These are phyloP conservation scores for Botrytis pseudocinerea DNA, from an alignment of 2,329 filamentous ascomycete genomes.

Conservation along the genomic window DNA sequence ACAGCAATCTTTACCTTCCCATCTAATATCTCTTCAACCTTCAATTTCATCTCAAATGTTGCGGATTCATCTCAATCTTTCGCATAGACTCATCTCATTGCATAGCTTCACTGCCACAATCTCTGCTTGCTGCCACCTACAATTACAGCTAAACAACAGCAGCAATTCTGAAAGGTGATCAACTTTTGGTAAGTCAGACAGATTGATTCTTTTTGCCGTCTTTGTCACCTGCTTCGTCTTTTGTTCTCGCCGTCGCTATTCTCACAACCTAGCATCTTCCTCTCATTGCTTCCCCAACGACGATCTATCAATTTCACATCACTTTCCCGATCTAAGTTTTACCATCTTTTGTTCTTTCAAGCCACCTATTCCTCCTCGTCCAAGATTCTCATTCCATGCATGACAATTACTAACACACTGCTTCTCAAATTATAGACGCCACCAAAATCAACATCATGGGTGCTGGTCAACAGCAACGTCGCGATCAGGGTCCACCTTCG, in stretches of 20 bases:
- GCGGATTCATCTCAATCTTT: not conserved
- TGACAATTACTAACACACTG: not conserved
- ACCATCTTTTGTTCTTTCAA: not conserved
- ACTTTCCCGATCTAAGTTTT: not conserved
- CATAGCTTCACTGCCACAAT: not conserved
- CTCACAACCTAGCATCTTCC: not conserved
- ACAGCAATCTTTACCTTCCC: not conserved
- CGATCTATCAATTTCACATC: not conserved
- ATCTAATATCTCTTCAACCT: not conserved
- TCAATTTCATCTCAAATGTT: not conserved
- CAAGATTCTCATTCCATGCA: not conserved
- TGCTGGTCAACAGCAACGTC: constrained; percentile 6
- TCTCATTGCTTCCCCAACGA: not conserved
- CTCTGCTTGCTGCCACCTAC: not conserved
- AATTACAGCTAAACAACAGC: not conserved
- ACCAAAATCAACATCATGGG: constrained; percentile 14
- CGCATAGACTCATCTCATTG: not conserved
- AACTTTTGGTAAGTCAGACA: constrained; percentile 8
- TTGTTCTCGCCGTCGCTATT: not conserved
- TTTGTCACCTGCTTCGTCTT: not conserved
- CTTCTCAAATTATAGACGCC: not conserved
- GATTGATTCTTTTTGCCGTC: not conserved
- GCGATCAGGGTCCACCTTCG: not conserved
- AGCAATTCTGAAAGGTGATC: not conserved
- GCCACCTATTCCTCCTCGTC: not conserved